Conservation (phyloP, 441 rosid genomes). For the Brassica hybrid region DNA sequence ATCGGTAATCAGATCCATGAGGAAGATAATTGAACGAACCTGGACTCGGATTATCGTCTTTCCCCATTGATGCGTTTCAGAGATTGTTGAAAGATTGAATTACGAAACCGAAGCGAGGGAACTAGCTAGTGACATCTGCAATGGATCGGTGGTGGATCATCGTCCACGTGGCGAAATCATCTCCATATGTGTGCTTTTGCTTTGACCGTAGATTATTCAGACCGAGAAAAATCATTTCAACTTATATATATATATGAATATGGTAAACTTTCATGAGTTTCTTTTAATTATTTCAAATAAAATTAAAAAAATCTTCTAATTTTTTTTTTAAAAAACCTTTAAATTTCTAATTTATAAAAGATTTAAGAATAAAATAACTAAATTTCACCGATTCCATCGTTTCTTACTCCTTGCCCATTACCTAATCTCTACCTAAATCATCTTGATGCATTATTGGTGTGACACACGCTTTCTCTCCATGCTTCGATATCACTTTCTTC, state of each 20-base stretch:
- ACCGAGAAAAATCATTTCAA: background rate
- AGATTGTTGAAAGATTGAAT: background rate
- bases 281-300: no score
- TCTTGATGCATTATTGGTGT: background rate
- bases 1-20: background rate
- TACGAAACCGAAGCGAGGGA: slow-evolving; percentile 25
- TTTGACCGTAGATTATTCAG: slow-evolving; percentile 30
- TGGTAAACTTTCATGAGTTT: no score
- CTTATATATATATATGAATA: no score
- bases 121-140: background rate
- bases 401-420: background rate
- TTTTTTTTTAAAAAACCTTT: no score
- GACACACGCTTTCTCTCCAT: background rate
- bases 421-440: background rate
- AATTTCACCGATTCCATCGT: background rate
- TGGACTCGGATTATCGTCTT: background rate
- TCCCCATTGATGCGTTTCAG: slow-evolving; percentile 30
- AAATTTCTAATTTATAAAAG: background rate
- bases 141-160: slow-evolving; percentile 28
- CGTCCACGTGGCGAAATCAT: slow-evolving; percentile 33
- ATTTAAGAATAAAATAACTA: no score
- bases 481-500: no score
- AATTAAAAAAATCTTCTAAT: no score
- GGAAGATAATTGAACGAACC: slow-evolving; percentile 25
- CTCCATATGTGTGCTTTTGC: slow-evolving; percentile 16